Conservation (phyloP, 352 stramenopile genomes). For the Thraustochytrium striatum region DNA sequence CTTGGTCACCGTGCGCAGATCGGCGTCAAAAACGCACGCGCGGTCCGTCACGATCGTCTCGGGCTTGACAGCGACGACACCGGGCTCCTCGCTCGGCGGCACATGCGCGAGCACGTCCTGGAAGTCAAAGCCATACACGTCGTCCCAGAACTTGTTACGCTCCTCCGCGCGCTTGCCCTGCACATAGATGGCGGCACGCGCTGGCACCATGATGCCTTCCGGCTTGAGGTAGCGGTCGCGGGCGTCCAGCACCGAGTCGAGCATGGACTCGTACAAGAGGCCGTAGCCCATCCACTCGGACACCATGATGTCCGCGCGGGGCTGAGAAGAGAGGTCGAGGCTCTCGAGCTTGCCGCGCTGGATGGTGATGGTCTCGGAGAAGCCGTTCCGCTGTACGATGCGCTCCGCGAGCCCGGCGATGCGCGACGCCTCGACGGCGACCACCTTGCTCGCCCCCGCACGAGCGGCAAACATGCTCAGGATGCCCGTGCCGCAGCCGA, state of each 20-base stretch:
- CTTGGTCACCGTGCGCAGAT: conserved; percentile 48
- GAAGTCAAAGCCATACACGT: conserved; percentile 53
- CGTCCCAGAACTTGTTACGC: conserved; percentile 41
- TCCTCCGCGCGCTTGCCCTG: conserved; percentile 34
- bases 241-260: conserved; percentile 58
- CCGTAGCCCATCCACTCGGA: conserved; percentile 65
- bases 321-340: conserved; percentile 55
- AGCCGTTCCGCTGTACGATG: conserved; percentile 54
- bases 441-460: conserved; percentile 55
- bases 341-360: conserved; percentile 59
- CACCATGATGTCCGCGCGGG: conserved; percentile 62
- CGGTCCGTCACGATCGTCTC: conserved; percentile 28
- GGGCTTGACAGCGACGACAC: conserved; percentile 14
- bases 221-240: conserved; percentile 53
- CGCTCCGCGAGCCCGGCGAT: conserved; percentile 54
- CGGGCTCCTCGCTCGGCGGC: conserved; percentile 23
- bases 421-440: conserved; percentile 56
- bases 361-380: conserved; percentile 49
- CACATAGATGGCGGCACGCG: conserved; percentile 41
- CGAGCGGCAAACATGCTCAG: conserved; percentile 59
- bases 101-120: neutral
- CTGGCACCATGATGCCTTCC: conserved; percentile 49
- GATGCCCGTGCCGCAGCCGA: conserved; percentile 61
- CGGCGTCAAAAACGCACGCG: conserved; percentile 30
- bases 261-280: conserved; percentile 63